Percentiles rank a stretch among this genome's conserved stretches.
phyloP scores from a whole-genome alignment of 768 basidiomycete genomes.

The Arthromyces matolae region DNA sequence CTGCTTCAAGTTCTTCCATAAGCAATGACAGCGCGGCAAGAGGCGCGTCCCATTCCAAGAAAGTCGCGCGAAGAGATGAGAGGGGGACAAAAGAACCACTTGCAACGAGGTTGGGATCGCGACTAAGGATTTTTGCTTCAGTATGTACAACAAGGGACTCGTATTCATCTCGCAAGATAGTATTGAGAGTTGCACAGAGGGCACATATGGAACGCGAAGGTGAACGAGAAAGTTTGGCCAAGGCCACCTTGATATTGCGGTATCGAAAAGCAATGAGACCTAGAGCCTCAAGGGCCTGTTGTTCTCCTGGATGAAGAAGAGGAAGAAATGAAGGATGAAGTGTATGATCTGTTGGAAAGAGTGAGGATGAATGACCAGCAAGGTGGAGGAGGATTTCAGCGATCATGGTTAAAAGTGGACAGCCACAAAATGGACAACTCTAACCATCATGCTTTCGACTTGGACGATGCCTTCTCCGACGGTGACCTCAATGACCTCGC shows the following conservation, averaged over 20 bases:
- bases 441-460: slow-evolving; percentile 32
- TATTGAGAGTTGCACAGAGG: slow-evolving; percentile 66
- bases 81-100: slow-evolving; percentile 81
- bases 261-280: slow-evolving; percentile 74
- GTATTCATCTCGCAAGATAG: slow-evolving; percentile 77
- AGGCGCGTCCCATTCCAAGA: slow-evolving; percentile 87
- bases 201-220: slow-evolving; percentile 77
- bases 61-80: slow-evolving; percentile 76
- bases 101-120: slow-evolving; percentile 76
- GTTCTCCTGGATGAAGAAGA: slow-evolving; percentile 86
- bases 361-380: slow-evolving; percentile 81
- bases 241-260: slow-evolving; percentile 62
- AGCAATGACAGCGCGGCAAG: slow-evolving; percentile 67
- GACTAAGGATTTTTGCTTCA: slow-evolving; percentile 72
- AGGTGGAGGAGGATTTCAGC: slow-evolving; percentile 85
- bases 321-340: slow-evolving; percentile 61
- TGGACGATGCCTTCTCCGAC: slow-evolving; percentile 72
- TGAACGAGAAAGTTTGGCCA: slow-evolving; percentile 46
- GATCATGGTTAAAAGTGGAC: slow-evolving; percentile 47
- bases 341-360: slow-evolving; percentile 62
- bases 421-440: slow-evolving; percentile 11
- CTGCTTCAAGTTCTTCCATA: slow-evolving; percentile 55
- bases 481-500: slow-evolving; percentile 45
- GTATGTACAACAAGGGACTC: slow-evolving; percentile 75
- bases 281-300: slow-evolving; percentile 77